Evolutionary conservation across 1,284 basidiomycete genomes (phyloP).

Genomic region (Tausonia pullulans): DNA sequence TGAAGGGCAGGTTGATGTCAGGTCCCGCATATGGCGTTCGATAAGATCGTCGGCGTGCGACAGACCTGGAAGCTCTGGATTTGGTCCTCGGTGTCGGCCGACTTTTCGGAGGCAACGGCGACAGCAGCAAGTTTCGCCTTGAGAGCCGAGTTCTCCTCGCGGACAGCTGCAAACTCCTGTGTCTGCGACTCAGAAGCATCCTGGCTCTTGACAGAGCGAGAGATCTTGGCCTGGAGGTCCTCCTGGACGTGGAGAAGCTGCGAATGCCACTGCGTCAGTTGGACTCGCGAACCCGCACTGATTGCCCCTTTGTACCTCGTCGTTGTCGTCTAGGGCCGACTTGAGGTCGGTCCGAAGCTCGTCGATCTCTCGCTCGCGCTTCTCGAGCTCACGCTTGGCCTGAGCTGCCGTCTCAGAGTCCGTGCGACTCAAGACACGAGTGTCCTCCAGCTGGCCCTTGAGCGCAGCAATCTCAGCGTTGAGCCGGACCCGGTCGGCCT

Average conservation of each 20-base stretch:
- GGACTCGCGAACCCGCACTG: slow-evolving; percentile 19
- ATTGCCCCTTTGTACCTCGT: not conserved
- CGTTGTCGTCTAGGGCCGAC: slow-evolving; percentile 16
- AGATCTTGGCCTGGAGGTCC: slow-evolving; percentile 17
- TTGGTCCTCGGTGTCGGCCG: slow-evolving; percentile 15
- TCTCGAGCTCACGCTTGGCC: slow-evolving; percentile 2
- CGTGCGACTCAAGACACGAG: not conserved
- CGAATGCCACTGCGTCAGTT: not conserved
- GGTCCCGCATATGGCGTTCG: no score
- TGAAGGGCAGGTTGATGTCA: no score
- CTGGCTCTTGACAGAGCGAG: slow-evolving; percentile 7
- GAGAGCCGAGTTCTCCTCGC: slow-evolving; percentile 1
- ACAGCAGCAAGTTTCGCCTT: not conserved
- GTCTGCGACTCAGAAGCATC: not conserved
- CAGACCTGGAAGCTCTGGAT: slow-evolving; percentile 23
- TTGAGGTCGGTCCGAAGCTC: slow-evolving; percentile 20
- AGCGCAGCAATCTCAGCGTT: slow-evolving; percentile 43
- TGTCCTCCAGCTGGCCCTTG: slow-evolving; percentile 40
- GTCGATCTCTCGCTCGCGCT: slow-evolving; percentile 23
- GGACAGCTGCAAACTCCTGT: no score
- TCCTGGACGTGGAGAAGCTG: slow-evolving; percentile 14
- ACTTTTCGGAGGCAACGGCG: not conserved
- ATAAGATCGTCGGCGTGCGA: no score
- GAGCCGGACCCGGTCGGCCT: slow-evolving; percentile 15
- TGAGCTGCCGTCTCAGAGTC: not conserved